A percentile compares a stretch with the other conserved stretches of the same genome.
Evolutionary conservation across 352 stramenopile species (phyloP).

Genomic region (Hyphochytrium catenoides): DNA sequence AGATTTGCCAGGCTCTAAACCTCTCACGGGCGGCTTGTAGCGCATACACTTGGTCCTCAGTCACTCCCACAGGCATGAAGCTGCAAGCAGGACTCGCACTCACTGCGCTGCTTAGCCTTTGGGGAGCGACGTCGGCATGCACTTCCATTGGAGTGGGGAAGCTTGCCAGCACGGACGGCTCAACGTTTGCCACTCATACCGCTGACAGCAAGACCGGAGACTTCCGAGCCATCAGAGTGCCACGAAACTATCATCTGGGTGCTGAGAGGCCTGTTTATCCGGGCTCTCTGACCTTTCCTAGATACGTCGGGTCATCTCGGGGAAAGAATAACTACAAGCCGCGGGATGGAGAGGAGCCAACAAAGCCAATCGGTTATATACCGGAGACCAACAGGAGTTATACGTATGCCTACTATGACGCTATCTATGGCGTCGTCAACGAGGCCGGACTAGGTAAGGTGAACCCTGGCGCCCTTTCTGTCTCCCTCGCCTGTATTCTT

Average conservation of each 20-base stretch:
- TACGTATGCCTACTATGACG: slow-evolving; percentile 54
- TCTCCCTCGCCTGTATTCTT: no score
- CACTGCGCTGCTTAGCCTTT: no score
- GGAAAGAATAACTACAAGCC: neutral
- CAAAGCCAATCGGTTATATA: slow-evolving; percentile 31
- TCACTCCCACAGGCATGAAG: no score
- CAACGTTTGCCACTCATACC: slow-evolving; percentile 52
- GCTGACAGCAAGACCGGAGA: slow-evolving; percentile 55
- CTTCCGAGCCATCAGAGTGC: slow-evolving; percentile 50
- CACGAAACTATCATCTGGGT: slow-evolving; percentile 18
- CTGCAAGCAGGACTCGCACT: no score
- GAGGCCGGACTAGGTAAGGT: slow-evolving; percentile 47
- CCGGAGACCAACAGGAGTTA: slow-evolving; percentile 21
- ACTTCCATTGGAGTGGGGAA: no score
- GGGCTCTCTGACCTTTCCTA: slow-evolving; percentile 28
- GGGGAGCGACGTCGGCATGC: no score
- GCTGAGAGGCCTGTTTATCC: slow-evolving; percentile 25
- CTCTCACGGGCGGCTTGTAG: no score
- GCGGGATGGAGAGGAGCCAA: slow-evolving; percentile 6
- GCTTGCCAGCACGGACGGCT: slow-evolving; percentile 25
- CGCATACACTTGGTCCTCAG: no score
- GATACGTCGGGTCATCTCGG: slow-evolving; percentile 21
- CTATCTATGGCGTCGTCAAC: slow-evolving; percentile 52
- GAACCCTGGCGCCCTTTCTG: no score
- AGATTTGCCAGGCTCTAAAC: no score